phyloP scores from a whole-genome alignment of 257 asterid genomes.

The Solanum okadae region DNA sequence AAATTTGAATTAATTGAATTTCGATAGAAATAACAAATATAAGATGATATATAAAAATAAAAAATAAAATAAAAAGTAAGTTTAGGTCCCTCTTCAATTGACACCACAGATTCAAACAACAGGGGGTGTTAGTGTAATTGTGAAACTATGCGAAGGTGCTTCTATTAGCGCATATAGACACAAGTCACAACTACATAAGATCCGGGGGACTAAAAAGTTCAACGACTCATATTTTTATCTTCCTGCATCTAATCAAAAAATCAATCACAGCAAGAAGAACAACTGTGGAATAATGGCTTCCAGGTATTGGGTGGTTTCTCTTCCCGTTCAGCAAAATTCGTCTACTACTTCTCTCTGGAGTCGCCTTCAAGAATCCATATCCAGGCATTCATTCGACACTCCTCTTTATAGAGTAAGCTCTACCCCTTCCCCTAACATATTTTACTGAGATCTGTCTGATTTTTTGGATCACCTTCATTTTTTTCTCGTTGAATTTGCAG shows the following conservation, averaged over 20 bases:
- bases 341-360: slow-evolving; percentile 65
- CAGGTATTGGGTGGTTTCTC: slow-evolving; percentile 91
- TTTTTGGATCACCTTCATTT: background rate
- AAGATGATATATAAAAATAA: no score
- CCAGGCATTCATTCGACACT: slow-evolving; percentile 85
- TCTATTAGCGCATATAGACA: background rate
- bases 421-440: background rate
- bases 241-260: background rate
- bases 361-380: slow-evolving; percentile 83
- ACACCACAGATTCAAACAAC: background rate
- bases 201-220: background rate
- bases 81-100: background rate
- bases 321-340: slow-evolving; percentile 58
- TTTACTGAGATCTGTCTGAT: slow-evolving; percentile 15
- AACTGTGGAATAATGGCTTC: slow-evolving; percentile 52
- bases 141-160: background rate
- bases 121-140: background rate
- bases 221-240: background rate
- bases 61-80: no score
- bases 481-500: slow-evolving; percentile 26
- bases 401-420: slow-evolving; percentile 71
- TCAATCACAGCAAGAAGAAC: background rate
- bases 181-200: background rate
- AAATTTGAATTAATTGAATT: no score
- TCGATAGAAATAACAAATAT: no score